These are phyloP conservation scores for Fusarium metavorans DNA, from an alignment of 2,329 filamentous ascomycete species.

Conservation along the genomic window DNA sequence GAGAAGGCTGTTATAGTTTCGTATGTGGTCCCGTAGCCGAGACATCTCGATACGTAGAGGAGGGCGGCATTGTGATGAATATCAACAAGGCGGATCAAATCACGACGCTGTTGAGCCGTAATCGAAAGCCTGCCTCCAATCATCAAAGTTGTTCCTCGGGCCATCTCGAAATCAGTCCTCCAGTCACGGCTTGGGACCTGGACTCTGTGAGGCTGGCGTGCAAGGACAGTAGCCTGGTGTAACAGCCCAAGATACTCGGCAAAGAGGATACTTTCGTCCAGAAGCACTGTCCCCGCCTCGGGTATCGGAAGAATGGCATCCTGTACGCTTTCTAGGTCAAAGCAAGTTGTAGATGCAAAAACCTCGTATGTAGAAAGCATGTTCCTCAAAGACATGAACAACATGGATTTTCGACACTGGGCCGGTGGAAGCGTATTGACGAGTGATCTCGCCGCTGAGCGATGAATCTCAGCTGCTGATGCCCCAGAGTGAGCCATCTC, in stretches of 20 bases:
- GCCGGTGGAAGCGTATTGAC: conserved; percentile 7
- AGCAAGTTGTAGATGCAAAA: conserved; percentile 30
- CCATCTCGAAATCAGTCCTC: conserved; percentile 41
- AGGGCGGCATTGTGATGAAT: conserved; percentile 46
- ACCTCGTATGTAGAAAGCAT: conserved; percentile 26
- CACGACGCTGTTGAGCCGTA: conserved; percentile 29
- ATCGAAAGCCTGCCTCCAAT: conserved; percentile 42
- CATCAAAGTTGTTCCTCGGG: conserved; percentile 44
- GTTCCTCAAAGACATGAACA: conserved; percentile 19
- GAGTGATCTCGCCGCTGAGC: conserved; percentile 12
- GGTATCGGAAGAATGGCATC: conserved; percentile 36
- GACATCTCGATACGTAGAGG: conserved; percentile 44
- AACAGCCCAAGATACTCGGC: conserved; percentile 40
- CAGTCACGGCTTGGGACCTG: neutral
- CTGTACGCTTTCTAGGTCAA: conserved; percentile 38
- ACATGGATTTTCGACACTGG: neutral
- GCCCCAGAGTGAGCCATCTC: conserved; percentile 24
- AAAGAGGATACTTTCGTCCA: conserved; percentile 40
- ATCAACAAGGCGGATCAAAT: conserved; percentile 46
- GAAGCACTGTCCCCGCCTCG: neutral
- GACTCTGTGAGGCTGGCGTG: conserved; percentile 21
- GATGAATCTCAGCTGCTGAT: conserved; percentile 15
- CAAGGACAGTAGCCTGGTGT: conserved; percentile 22
- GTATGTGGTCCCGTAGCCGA: conserved; percentile 14
- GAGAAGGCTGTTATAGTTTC: neutral